Evolutionary conservation across 169 alveolate genomes (phyloP).

Genomic region (Perkinsus chesapeaki): DNA sequence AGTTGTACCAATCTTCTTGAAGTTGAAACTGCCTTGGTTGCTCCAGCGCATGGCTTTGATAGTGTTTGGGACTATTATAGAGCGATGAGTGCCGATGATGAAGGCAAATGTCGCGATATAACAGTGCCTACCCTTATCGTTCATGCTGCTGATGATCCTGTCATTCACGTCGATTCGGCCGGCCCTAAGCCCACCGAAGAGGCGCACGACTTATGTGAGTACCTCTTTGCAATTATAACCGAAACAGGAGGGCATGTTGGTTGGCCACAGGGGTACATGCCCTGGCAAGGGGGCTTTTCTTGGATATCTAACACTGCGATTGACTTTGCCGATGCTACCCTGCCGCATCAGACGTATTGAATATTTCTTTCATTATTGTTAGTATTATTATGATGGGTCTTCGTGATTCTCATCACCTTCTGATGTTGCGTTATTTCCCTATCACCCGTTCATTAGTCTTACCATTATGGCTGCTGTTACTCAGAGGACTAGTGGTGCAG

Average conservation of each 20-base stretch:
- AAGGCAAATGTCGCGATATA: background rate
- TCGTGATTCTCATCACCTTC: no score
- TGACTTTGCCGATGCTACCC: background rate
- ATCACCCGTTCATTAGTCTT: no score
- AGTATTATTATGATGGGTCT: no score
- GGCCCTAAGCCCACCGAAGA: background rate
- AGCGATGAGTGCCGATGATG: background rate
- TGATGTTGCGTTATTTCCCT: background rate
- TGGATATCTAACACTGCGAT: background rate
- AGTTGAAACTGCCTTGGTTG: background rate
- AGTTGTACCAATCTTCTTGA: background rate
- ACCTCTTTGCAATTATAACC: background rate
- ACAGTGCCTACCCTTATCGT: background rate
- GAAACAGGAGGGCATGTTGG: background rate
- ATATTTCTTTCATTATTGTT: no score
- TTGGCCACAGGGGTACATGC: background rate
- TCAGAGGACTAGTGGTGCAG: background rate
- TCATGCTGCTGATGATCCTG: background rate
- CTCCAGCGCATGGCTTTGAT: background rate
- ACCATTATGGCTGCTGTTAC: background rate
- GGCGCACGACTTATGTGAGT: background rate
- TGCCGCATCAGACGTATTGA: no score
- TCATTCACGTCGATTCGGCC: background rate
- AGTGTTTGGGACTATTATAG: background rate
- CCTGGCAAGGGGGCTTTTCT: background rate